Percentiles rank a stretch among this genome's conserved stretches.
These are phyloP conservation scores for Apodospora peruviana DNA, from an alignment of 495 filamentous ascomycete species.

Conservation along the genomic window DNA sequence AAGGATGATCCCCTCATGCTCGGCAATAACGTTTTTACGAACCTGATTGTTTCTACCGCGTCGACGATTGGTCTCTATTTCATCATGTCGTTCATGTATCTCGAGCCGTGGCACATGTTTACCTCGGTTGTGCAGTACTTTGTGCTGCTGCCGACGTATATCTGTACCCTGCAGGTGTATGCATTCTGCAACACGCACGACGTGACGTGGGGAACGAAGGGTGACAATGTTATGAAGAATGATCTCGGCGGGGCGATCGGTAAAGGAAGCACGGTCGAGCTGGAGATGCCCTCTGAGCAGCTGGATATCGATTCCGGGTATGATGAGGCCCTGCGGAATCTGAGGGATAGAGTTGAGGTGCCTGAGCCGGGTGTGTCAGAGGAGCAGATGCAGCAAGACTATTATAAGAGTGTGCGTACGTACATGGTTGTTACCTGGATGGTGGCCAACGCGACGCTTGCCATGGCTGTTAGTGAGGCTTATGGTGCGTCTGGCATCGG, in stretches of 20 bases:
- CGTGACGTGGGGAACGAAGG: slow-evolving; percentile 98
- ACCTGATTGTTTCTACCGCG: slow-evolving; percentile 83
- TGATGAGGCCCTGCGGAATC: slow-evolving; percentile 93
- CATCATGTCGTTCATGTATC: slow-evolving; percentile 89
- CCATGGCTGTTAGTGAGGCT: slow-evolving; percentile 88
- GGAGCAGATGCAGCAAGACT: slow-evolving; percentile 89
- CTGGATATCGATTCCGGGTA: slow-evolving; percentile 98
- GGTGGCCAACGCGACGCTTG: slow-evolving; percentile 82
- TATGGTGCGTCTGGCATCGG: slow-evolving; percentile 65
- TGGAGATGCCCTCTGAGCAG: slow-evolving; percentile 97
- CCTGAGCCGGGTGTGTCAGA: slow-evolving; percentile 56
- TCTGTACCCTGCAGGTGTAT: slow-evolving; percentile 97
- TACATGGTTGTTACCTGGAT: slow-evolving; percentile 99
- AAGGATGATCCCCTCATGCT: slow-evolving; percentile 46
- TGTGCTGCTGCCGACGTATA: slow-evolving; percentile 82
- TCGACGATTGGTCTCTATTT: slow-evolving; percentile 95
- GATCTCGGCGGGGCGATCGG: slow-evolving; percentile 82
- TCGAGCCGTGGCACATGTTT: slow-evolving; percentile 99
- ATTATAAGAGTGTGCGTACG: slow-evolving; percentile 94
- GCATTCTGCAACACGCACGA: slow-evolving; percentile 99
- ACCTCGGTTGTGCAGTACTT: slow-evolving; percentile 93
- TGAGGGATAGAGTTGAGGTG: slow-evolving; percentile 88
- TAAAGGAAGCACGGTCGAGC: slow-evolving; percentile 65
- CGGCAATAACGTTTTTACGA: slow-evolving; percentile 85
- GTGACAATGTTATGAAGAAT: slow-evolving; percentile 87